phyloP scores from a whole-genome alignment of 768 basidiomycete genomes.

The Collybia nuda region DNA sequence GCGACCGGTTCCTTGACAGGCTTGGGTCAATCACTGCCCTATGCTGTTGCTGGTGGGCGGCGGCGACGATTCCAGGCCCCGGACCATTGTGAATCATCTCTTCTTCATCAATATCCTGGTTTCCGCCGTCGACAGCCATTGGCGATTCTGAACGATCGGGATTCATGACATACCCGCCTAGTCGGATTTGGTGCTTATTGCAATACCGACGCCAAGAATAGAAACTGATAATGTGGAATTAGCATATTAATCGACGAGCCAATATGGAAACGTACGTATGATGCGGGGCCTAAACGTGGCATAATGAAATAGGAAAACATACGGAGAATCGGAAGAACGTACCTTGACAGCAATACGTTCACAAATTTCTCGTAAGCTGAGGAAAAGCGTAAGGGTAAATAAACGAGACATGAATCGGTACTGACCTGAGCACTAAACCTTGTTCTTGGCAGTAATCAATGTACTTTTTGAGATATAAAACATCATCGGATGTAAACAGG shows the following conservation, averaged over 20 bases:
- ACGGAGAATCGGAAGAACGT: slow-evolving; percentile 9
- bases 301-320: not conserved
- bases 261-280: slow-evolving; percentile 61
- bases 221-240: slow-evolving; percentile 47
- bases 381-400: slow-evolving; percentile 3
- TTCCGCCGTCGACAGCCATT: slow-evolving; percentile 40
- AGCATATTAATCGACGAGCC: not conserved
- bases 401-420: not conserved
- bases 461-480: slow-evolving; percentile 81
- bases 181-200: slow-evolving; percentile 90
- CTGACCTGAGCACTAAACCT: slow-evolving; percentile 75
- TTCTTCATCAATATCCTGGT: slow-evolving; percentile 44
- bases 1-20: slow-evolving; percentile 60
- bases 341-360: slow-evolving; percentile 86
- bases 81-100: slow-evolving; percentile 30
- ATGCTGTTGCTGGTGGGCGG: slow-evolving; percentile 34
- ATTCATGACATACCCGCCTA: slow-evolving; percentile 83
- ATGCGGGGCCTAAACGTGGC: slow-evolving; percentile 66
- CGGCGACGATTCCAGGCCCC: slow-evolving; percentile 30
- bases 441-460: slow-evolving; percentile 91
- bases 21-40: slow-evolving; percentile 15
- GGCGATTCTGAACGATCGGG: slow-evolving; percentile 48
- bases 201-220: slow-evolving; percentile 92
- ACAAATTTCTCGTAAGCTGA: slow-evolving; percentile 78
- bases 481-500: slow-evolving; percentile 82